Percentiles rank a stretch among this genome's conserved stretches.
Conservation (phyloP, 148 eudicot genomes). For the Rhododendron ovatum region DNA sequence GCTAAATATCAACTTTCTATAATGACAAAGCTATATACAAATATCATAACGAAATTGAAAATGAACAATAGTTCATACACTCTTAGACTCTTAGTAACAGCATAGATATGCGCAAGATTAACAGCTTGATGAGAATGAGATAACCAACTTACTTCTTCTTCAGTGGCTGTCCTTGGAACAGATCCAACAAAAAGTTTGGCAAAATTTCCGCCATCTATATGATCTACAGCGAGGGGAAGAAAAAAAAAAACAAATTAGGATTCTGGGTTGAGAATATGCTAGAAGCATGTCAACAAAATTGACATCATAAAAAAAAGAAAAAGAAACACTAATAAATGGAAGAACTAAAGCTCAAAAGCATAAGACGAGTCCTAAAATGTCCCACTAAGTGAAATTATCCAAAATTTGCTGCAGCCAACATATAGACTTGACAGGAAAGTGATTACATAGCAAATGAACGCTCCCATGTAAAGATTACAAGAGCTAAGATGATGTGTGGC, state of each 20-base stretch:
- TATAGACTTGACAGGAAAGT: background rate
- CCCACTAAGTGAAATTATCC: background rate
- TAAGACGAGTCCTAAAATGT: background rate
- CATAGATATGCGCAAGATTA: background rate
- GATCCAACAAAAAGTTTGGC: slow-evolving; percentile 92
- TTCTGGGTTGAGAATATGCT: background rate
- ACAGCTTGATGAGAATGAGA: background rate
- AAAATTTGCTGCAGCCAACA: background rate
- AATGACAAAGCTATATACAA: background rate
- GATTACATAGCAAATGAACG: background rate
- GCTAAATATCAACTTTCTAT: background rate
- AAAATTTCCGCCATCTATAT: slow-evolving; percentile 47
- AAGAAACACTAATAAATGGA: background rate
- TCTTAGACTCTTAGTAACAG: background rate
- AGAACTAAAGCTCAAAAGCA: background rate
- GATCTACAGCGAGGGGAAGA: slow-evolving; percentile 27
- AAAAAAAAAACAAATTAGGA: slow-evolving; percentile 11
- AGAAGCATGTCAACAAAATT: background rate
- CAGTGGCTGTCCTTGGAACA: slow-evolving; percentile 81
- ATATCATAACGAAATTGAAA: background rate
- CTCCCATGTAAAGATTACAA: background rate
- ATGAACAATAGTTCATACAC: background rate
- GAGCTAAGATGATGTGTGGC: background rate
- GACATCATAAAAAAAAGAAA: too few relatives aligned
- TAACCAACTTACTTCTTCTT: slow-evolving; percentile 69